Base-by-base conservation (phyloP, 495 filamentous ascomycete genomes). In the Terfezia boudieri region DNA sequence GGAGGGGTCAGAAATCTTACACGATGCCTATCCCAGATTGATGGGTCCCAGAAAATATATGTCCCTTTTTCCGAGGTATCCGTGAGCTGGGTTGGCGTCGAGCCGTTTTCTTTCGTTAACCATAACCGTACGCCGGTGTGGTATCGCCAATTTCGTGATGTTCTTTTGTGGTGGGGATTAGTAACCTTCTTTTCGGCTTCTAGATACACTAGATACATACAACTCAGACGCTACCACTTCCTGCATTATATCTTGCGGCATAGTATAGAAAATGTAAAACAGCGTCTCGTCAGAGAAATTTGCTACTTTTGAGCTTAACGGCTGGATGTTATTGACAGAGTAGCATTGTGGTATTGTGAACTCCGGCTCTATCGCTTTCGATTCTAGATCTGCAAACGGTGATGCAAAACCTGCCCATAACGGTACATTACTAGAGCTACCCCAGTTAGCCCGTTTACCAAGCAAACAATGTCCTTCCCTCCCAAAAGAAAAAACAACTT, bases 261-360 rank as follows among this genome's bases (percentile, higher is more conserved):
- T 76, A 61, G 78, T 81, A 67, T 84, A 86, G 72, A 86, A 86
- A 51, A 86, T 82, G 62, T 77, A 81, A 61, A 86, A 83, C 14
- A 86, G 69, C 0, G 82, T 84, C 60, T 86, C 81, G 52, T 84
- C 79, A 37, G 75, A 76, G 66, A 85, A 83, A 22, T 74, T 75
- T 4, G 71, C 67, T 51, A 84, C 76, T 41, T 80, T 76, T 32
- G 74, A 69, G 48, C 76, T 71, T 10, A 85, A 67, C 8, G 74
- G 71, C 55, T 82, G 81, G 16, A 83, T 78, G 59, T 84, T 86
- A 53, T 71, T 73, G 4, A 86, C 81, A 37, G 72, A 77, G 62
- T 86, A 86, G 59, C 80, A 82, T 48, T 71, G 67, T 14, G 81
- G 81, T 16, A 85, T 66, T n/a, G 70, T 71, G 64, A 80, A 85